A percentile compares a stretch with the other conserved stretches of the same genome.
These are phyloP conservation scores for Flaveria ramosissima DNA, from an alignment of 129 eudicot genomes.

Conservation along the genomic window DNA sequence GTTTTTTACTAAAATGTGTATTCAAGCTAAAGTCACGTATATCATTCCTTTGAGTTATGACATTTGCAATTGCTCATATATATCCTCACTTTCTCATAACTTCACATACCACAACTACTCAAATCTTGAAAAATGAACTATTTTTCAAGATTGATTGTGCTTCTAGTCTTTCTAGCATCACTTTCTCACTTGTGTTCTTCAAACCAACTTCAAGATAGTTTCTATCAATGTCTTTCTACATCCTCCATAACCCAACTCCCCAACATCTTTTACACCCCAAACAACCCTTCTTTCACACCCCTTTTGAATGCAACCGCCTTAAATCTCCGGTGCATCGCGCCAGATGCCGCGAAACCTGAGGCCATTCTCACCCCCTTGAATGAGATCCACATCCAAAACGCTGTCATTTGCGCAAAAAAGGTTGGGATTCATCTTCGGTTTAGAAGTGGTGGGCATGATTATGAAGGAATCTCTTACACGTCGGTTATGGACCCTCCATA, in stretches of 20 bases:
- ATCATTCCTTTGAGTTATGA: background rate
- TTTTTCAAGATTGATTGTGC: constrained; percentile 20
- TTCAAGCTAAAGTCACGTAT: constrained; percentile 4
- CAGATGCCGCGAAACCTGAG: constrained; percentile 19
- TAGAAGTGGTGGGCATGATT: constrained; percentile 33
- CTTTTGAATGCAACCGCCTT: constrained; percentile 31
- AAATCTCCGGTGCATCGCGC: constrained; percentile 29
- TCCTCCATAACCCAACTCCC: constrained; percentile 15
- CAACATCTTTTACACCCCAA: constrained; percentile 28
- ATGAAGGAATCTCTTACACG: constrained; percentile 28
- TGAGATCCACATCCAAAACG: constrained; percentile 23
- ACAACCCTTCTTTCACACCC: constrained; percentile 22
- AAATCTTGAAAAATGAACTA: background rate
- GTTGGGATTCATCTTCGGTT: constrained; percentile 25
- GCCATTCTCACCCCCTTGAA: constrained; percentile 23
- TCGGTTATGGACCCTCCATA: constrained; percentile 31
- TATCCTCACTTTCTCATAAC: background rate
- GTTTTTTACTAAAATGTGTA: background rate
- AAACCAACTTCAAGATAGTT: constrained; percentile 19
- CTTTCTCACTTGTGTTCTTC: constrained; percentile 17
- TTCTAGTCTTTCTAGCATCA: constrained; percentile 18
- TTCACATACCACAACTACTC: constrained; percentile 5
- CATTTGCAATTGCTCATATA: constrained; percentile 20
- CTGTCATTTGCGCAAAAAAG: constrained; percentile 28
- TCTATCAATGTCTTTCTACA: constrained; percentile 23